A percentile compares a stretch with the other conserved stretches of the same genome.
Evolutionary conservation across 768 basidiomycete species (phyloP).

Genomic region (Lactarius vividus): DNA sequence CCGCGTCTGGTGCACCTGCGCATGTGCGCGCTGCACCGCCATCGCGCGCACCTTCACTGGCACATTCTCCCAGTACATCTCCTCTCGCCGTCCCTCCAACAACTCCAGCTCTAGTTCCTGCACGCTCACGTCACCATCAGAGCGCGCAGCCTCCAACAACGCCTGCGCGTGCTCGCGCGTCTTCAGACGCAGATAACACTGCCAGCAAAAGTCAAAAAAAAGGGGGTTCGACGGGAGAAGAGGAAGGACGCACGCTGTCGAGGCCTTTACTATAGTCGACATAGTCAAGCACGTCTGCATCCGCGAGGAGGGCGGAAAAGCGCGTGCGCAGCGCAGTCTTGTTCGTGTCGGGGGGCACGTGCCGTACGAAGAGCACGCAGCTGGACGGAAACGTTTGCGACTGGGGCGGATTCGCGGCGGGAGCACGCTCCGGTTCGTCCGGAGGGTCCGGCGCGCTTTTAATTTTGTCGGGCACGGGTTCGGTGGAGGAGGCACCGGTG

Average conservation of each 20-base stretch:
- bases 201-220: background rate
- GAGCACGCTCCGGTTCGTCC: background rate
- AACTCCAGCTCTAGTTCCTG: slow-evolving; percentile 44
- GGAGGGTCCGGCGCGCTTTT: background rate
- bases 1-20: background rate
- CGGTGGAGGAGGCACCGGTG: slow-evolving; percentile 7
- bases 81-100: slow-evolving; percentile 61
- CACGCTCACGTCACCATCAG: slow-evolving; percentile 31
- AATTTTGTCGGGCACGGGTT: background rate
- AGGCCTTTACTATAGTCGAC: slow-evolving; percentile 78
- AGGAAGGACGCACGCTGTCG: slow-evolving; percentile 52
- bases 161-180: slow-evolving; percentile 45
- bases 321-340: slow-evolving; percentile 72
- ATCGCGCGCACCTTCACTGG: slow-evolving; percentile 66
- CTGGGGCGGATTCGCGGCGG: background rate
- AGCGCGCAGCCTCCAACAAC: slow-evolving; percentile 42
- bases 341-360: slow-evolving; percentile 73
- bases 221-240: background rate
- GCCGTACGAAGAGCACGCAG: slow-evolving; percentile 68
- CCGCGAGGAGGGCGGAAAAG: slow-evolving; percentile 46
- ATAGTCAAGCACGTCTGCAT: slow-evolving; percentile 57
- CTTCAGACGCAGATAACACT: slow-evolving; percentile 75
- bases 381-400: slow-evolving; percentile 44
- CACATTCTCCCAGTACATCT: slow-evolving; percentile 76
- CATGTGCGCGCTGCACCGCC: slow-evolving; percentile 51